phyloP scores from a whole-genome alignment of 176 grass and related monocot species.

The Oryza coarctata region DNA sequence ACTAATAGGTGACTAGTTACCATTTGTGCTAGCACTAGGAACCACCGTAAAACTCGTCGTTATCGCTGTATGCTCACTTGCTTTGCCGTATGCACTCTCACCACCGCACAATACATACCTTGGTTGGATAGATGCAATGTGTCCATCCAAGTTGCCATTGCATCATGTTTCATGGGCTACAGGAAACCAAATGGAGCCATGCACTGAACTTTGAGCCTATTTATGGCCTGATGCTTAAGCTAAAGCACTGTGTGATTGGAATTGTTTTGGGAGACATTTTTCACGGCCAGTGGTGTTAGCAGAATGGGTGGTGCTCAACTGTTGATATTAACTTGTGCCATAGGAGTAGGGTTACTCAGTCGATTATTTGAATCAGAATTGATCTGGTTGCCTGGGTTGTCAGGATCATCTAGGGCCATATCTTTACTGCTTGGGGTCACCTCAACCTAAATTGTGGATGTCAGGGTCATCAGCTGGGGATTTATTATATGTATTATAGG shows the following conservation, averaged over 20 bases:
- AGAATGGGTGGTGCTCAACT: conserved; percentile 23
- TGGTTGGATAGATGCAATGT: background rate
- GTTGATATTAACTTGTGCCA: conserved; percentile 38
- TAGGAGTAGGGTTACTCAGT: conserved; percentile 19
- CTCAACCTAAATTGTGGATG: conserved; percentile 20
- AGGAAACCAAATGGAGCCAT: conserved; percentile 39
- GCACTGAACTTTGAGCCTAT: conserved; percentile 23
- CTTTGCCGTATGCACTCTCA: background rate
- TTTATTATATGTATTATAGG: background rate
- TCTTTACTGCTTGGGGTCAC: conserved; percentile 20
- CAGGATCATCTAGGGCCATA: conserved; percentile 40
- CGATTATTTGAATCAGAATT: conserved; percentile 27
- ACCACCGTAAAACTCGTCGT: background rate
- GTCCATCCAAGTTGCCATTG: conserved; percentile 38
- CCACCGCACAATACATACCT: background rate
- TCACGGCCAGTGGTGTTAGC: conserved; percentile 11
- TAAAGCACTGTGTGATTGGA: conserved; percentile 21
- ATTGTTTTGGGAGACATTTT: background rate
- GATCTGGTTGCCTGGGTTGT: conserved; percentile 31
- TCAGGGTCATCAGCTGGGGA: conserved; percentile 24
- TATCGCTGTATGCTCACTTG: background rate
- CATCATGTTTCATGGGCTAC: conserved; percentile 34
- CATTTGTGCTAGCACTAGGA: background rate
- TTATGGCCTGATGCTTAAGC: conserved; percentile 23
- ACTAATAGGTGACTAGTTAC: background rate